phyloP scores from a whole-genome alignment of 192 early-diverging fungal species.

The Spizellomyces sp. region DNA sequence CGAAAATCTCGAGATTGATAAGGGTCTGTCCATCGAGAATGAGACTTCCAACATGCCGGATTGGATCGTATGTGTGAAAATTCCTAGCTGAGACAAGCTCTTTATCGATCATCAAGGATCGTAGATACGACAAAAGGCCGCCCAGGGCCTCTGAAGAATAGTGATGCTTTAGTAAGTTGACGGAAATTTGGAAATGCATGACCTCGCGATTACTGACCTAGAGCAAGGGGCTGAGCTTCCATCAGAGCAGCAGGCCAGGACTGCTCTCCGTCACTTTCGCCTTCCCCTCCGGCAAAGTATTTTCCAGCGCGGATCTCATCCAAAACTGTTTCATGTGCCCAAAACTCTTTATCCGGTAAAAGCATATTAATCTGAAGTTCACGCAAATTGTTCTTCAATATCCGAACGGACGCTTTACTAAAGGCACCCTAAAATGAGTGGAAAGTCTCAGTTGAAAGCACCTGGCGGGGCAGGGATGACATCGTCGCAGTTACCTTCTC shows the following conservation, averaged over 20 bases:
- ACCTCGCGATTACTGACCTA: background rate
- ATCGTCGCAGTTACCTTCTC: slow-evolving; percentile 58
- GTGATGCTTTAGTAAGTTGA: too few relatives aligned
- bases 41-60: slow-evolving; percentile 71
- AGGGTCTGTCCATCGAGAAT: slow-evolving; percentile 94
- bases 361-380: slow-evolving; percentile 67
- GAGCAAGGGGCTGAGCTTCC: slow-evolving; percentile 12
- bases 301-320: slow-evolving; percentile 61
- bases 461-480: background rate
- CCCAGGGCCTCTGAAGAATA: slow-evolving; percentile 56
- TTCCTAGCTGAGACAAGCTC: slow-evolving; percentile 85
- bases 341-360: slow-evolving; percentile 73
- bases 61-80: slow-evolving; percentile 82
- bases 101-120: slow-evolving; percentile 82
- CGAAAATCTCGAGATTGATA: slow-evolving; percentile 89
- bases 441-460: background rate
- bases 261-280: background rate
- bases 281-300: slow-evolving; percentile 56
- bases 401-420: slow-evolving; percentile 49
- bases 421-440: slow-evolving; percentile 22
- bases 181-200: too few relatives aligned
- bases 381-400: slow-evolving; percentile 64
- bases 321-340: slow-evolving; percentile 52
- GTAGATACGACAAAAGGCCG: slow-evolving; percentile 85
- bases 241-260: slow-evolving; percentile 21